phyloP scores from a whole-genome alignment of 768 basidiomycete species.

The Mycena pura region DNA sequence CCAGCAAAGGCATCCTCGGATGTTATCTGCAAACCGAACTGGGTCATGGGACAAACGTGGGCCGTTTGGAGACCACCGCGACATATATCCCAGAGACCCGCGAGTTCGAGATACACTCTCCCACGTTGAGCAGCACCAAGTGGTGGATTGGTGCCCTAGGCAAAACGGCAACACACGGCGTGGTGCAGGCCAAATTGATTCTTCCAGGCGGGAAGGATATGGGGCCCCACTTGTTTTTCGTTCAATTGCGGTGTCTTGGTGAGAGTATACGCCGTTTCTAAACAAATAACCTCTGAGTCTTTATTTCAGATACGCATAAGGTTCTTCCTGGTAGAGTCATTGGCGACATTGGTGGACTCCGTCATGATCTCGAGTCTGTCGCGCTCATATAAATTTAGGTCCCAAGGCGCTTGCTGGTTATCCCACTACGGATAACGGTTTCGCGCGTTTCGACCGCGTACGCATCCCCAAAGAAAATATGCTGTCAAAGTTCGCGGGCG shows the following conservation, averaged over 20 bases:
- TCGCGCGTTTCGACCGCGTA: conserved; percentile 67
- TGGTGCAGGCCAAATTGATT: conserved; percentile 78
- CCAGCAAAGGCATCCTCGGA: conserved; percentile 66
- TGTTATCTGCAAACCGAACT: conserved; percentile 83
- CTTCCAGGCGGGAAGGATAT: conserved; percentile 63
- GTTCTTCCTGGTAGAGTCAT: conserved; percentile 65
- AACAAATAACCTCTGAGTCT: not conserved
- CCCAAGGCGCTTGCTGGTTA: conserved; percentile 62
- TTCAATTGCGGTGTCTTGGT: conserved; percentile 73
- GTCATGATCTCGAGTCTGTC: not conserved
- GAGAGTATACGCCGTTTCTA: no score
- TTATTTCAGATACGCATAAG: conserved; percentile 59
- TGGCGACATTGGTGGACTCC: conserved; percentile 69
- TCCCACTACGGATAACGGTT: conserved; percentile 69
- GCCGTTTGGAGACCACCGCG: conserved; percentile 74
- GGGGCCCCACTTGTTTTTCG: conserved; percentile 79
- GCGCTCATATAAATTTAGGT: conserved; percentile 42
- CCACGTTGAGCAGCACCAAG: conserved; percentile 75
- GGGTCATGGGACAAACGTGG: conserved; percentile 78
- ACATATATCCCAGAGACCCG: conserved; percentile 70
- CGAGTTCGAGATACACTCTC: conserved; percentile 80
- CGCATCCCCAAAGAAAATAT: conserved; percentile 74
- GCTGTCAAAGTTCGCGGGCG: conserved; percentile 76
- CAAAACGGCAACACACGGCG: conserved; percentile 76
- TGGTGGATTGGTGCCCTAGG: conserved; percentile 85